Conservation (phyloP, 192 early-diverging fungal genomes). For the Gigaspora rosea region DNA sequence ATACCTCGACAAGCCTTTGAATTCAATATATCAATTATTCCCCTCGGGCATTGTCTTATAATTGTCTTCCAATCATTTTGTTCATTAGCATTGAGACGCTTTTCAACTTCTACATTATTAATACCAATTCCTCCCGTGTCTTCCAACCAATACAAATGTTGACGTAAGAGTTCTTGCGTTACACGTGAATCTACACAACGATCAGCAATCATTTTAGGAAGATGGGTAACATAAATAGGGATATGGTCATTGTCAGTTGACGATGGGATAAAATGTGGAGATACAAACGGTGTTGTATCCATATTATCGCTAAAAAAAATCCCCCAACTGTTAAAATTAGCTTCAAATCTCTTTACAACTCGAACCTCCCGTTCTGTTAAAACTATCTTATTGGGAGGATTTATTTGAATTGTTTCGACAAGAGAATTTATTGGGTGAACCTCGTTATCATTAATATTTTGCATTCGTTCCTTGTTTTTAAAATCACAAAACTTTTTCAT, state of each 20-base stretch:
- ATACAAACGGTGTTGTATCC: background rate
- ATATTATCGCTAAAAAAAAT: conserved; percentile 14
- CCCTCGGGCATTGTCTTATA: conserved; percentile 55
- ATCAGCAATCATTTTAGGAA: conserved; percentile 63
- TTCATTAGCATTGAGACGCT: background rate
- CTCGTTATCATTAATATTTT: background rate
- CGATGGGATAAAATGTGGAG: background rate
- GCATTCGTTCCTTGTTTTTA: background rate
- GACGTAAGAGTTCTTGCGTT: conserved; percentile 49
- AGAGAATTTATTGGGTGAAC: conserved; percentile 3
- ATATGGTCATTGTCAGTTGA: conserved; percentile 27
- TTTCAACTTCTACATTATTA: background rate
- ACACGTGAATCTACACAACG: conserved; percentile 59
- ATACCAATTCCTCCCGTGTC: conserved; percentile 26
- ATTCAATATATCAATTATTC: conserved; percentile 68
- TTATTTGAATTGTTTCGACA: conserved; percentile 45
- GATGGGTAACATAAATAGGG: conserved; percentile 37
- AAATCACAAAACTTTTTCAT: conserved; percentile 39
- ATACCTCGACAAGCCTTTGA: conserved; percentile 72
- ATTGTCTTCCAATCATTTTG: conserved; percentile 30
- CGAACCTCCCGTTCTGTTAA: conserved; percentile 45
- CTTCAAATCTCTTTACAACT: conserved; percentile 29
- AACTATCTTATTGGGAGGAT: conserved; percentile 46
- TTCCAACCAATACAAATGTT: conserved; percentile 52
- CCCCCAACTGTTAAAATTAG: conserved; percentile 17